Conservation (phyloP, 441 rosid species). For the Pelargonium citronellum region DNA sequence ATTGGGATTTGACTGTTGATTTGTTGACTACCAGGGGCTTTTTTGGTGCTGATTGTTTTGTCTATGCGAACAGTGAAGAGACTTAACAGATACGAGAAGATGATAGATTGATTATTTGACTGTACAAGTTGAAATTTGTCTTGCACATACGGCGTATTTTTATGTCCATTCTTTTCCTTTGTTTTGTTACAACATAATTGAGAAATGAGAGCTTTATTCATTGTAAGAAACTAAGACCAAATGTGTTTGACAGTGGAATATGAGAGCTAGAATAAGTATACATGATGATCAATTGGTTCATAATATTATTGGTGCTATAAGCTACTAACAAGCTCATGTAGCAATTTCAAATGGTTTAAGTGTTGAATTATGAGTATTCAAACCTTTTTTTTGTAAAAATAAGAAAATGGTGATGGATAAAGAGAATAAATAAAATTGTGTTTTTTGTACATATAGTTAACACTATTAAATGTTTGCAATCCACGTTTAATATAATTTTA, state of each 20-base stretch:
- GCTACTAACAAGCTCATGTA: too few species aligned
- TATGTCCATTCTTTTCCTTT: background rate
- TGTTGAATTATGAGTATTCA: too few species aligned
- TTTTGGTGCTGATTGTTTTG: conserved; percentile 15
- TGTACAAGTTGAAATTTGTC: background rate
- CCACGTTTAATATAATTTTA: too few species aligned
- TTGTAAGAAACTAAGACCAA: background rate
- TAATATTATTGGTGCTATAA: too few species aligned
- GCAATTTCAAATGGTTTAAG: too few species aligned
- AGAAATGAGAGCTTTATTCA: background rate
- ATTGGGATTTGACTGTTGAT: background rate
- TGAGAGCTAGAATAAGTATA: too few species aligned
- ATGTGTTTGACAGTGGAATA: background rate
- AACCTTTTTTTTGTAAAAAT: too few species aligned
- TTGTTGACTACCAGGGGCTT: conserved; percentile 19
- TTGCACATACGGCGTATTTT: background rate
- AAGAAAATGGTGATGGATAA: too few species aligned
- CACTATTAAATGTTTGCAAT: too few species aligned
- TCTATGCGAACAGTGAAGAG: conserved; percentile 24
- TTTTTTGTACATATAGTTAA: too few species aligned
- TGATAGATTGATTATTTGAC: conserved; percentile 12
- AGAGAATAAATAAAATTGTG: too few species aligned
- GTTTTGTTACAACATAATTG: background rate
- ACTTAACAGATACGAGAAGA: conserved; percentile 23
- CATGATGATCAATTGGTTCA: too few species aligned